A percentile compares a stretch with the other conserved stretches of the same genome.
Conservation (phyloP, 768 basidiomycete species). For the Suillus paluster region DNA sequence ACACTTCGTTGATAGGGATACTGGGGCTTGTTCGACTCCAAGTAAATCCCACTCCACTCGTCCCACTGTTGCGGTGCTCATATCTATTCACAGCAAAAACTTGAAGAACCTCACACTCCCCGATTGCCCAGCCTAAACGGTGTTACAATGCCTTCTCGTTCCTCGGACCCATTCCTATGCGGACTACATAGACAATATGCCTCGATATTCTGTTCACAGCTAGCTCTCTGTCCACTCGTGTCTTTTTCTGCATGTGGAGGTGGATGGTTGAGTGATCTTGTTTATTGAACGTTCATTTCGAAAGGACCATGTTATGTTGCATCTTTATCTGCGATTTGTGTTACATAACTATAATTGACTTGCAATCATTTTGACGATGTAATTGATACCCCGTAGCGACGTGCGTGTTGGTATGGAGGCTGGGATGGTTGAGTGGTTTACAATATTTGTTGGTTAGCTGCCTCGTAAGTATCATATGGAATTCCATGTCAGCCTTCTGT, state of each 20-base stretch:
- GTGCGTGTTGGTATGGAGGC: too few species aligned
- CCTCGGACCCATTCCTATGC: not conserved
- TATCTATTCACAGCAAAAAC: conserved; percentile 55
- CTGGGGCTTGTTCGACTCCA: conserved; percentile 70
- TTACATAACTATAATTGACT: not conserved
- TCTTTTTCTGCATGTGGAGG: not conserved
- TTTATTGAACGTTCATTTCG: not conserved
- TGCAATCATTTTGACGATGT: not conserved
- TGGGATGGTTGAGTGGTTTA: not conserved
- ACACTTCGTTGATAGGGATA: conserved; percentile 39
- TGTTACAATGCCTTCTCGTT: not conserved
- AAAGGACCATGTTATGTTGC: conserved; percentile 1
- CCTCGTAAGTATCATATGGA: not conserved
- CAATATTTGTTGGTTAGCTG: not conserved
- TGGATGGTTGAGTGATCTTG: not conserved
- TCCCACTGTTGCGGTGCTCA: not conserved
- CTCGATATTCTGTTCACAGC: not conserved
- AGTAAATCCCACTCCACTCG: conserved; percentile 41
- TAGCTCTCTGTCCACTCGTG: not conserved
- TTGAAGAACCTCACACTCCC: conserved; percentile 77
- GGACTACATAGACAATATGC: not conserved
- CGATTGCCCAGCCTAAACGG: conserved; percentile 41
- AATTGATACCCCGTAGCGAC: not conserved
- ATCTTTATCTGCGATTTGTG: not conserved
- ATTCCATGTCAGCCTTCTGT: not conserved